phyloP scores from a whole-genome alignment of 768 basidiomycete species.

The Leucosporidium yakuticum region DNA sequence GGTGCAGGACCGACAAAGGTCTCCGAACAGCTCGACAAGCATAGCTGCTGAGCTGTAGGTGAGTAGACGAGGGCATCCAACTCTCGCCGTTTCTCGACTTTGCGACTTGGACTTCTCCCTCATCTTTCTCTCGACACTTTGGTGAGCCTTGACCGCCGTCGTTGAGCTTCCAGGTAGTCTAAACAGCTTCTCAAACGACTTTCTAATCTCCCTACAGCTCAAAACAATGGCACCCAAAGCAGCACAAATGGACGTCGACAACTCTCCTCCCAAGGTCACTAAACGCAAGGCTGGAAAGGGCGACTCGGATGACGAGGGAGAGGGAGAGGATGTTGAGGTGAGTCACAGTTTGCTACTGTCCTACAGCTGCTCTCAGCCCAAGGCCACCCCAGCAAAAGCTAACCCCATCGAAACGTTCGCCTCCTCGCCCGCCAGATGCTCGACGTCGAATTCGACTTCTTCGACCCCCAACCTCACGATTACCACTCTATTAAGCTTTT shows the following conservation, averaged over 20 bases:
- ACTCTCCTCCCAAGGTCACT: background rate
- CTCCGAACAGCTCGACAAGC: too few species aligned
- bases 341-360: background rate
- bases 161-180: too few species aligned
- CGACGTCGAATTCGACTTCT: conserved; percentile 90
- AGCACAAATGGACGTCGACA: conserved; percentile 2
- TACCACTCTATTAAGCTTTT: conserved; percentile 63
- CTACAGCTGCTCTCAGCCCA: too few species aligned
- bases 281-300: conserved; percentile 8
- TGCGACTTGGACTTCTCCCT: too few species aligned
- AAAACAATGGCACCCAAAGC: background rate
- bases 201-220: background rate
- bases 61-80: too few species aligned
- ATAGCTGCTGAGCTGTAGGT: too few species aligned
- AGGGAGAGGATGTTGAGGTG: background rate
- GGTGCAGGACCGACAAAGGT: too few species aligned
- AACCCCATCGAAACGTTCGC: conserved; percentile 45
- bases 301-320: background rate
- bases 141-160: too few species aligned
- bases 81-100: too few species aligned
- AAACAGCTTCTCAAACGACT: too few species aligned
- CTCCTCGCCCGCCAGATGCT: conserved; percentile 51
- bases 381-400: background rate
- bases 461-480: conserved; percentile 79
- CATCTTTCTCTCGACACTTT: too few species aligned